Base-by-base conservation (phyloP, 352 stramenopile genomes). In the Pythium sukuiense region DNA sequence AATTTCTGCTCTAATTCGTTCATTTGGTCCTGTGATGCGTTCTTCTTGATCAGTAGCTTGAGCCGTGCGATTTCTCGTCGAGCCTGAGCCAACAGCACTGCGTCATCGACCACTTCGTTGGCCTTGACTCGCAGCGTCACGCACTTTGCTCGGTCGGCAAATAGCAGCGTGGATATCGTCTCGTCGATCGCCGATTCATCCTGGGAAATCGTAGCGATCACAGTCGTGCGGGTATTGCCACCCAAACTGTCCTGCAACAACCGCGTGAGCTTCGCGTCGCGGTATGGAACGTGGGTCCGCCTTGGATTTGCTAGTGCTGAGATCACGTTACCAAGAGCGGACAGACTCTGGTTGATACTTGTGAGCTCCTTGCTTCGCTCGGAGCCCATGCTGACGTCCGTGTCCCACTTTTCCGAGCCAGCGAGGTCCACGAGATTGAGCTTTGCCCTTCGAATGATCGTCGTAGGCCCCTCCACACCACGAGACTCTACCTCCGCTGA, bases 231-330 rank as follows among this genome's bases (percentile, higher is more conserved):
- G 1, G 87, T 92, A 65, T 98, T 98, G 30, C 93, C 93, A 32
- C 86, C 85, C 0, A 95, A 72, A 45, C 72, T 87, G 55, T 93
- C 85, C 52, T 93, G 85, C 50, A 95, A 77, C 16, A 99, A 66
- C 30, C 98, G 93, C 2, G 97, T 99, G 20, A 99, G 76, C 58
- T 98, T 99, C 5, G 93, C 98, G 71, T 99, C 97, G 18, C 97
- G 87, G 64, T 99, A 99, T 16, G 97, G 96, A 37, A 99, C 87
- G 63, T 98, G 91, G 4, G 76, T 85, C 41, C 85, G 74, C 52
- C 78, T 79, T 2, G 77, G 70, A 30, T 93, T 85, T 7, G 79
- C 81, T 20, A 97, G 77, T 3, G 89, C 90, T 0, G 88, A 83
- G 59, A 97, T 97, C 54, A 93, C 90, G 55, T 96, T 93, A 7